These are phyloP conservation scores for Strigomonas galati DNA, from an alignment of 208 protist species.

Conservation along the genomic window DNA sequence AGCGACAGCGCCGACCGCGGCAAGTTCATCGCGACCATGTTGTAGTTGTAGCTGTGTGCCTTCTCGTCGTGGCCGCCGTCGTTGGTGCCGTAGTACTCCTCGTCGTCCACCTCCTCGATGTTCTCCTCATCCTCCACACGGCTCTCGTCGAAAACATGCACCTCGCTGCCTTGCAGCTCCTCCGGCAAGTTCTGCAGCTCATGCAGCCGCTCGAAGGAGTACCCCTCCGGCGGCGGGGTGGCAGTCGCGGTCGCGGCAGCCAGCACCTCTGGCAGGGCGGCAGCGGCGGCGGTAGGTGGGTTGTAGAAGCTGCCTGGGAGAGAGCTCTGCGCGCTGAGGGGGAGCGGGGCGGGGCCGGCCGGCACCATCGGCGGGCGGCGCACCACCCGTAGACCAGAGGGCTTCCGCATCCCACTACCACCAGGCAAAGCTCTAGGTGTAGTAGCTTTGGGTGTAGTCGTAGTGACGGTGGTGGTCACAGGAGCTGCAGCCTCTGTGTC, in stretches of 20 bases:
- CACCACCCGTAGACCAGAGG: constrained; percentile 7
- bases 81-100: not conserved
- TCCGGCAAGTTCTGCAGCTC: constrained; percentile 28
- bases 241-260: too few relatives aligned
- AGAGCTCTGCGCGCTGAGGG: not conserved
- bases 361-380: constrained; percentile 18
- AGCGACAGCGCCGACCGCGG: not conserved
- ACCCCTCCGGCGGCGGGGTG: constrained; percentile 3
- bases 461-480: too few relatives aligned
- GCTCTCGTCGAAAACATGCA: constrained; percentile 16
- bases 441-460: too few relatives aligned
- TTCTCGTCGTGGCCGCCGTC: not conserved
- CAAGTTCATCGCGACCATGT: not conserved
- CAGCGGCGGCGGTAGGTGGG: constrained; percentile 14
- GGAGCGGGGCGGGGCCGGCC: constrained; percentile 2
- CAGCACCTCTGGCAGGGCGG: constrained; percentile 15
- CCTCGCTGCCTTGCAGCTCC: constrained; percentile 27
- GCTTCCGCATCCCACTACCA: not conserved
- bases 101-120: constrained; percentile 10
- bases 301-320: constrained; percentile 11
- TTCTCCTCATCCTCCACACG: constrained; percentile 10
- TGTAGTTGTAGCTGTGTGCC: constrained; percentile 12
- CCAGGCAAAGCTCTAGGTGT: too few relatives aligned
- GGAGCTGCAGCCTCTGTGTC: not conserved
- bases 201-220: constrained; percentile 30